These are phyloP conservation scores for Setaria viridis DNA, from an alignment of 202 grass and related monocot genomes.

Conservation along the genomic window DNA sequence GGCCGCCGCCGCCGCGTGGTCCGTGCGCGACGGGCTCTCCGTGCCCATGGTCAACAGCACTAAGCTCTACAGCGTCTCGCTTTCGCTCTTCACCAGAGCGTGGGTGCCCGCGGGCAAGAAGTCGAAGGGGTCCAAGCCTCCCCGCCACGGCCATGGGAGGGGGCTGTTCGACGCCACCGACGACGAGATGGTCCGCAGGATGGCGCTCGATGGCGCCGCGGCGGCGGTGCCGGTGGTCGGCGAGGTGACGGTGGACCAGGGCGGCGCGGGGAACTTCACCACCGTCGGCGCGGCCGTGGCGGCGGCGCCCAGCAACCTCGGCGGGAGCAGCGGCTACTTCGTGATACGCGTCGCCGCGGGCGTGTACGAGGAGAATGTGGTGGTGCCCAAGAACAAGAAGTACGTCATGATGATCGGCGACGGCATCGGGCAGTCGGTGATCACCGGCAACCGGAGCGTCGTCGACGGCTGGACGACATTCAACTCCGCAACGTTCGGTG, in stretches of 20 bases:
- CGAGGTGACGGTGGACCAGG: slow-evolving; percentile 65
- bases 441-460: slow-evolving; percentile 74
- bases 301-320: slow-evolving; percentile 64
- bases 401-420: slow-evolving; percentile 89
- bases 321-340: slow-evolving; percentile 61
- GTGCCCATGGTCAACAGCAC: slow-evolving; percentile 69
- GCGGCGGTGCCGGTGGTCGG: slow-evolving; percentile 45
- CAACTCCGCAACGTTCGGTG: slow-evolving; percentile 86
- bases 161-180: slow-evolving; percentile 56
- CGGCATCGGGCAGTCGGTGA: slow-evolving; percentile 78
- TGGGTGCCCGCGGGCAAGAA: slow-evolving; percentile 54
- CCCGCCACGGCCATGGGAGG: slow-evolving; percentile 39
- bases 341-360: slow-evolving; percentile 69
- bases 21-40: slow-evolving; percentile 66
- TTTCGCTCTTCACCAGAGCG: slow-evolving; percentile 88
- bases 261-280: slow-evolving; percentile 69
- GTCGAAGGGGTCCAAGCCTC: slow-evolving; percentile 41
- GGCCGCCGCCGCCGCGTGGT: slow-evolving; percentile 71
- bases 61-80: slow-evolving; percentile 85
- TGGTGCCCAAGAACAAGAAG: slow-evolving; percentile 74
- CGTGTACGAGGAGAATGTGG: slow-evolving; percentile 83
- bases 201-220: slow-evolving; percentile 31
- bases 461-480: slow-evolving; percentile 95
- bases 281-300: slow-evolving; percentile 62
- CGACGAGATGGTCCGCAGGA: slow-evolving; percentile 52